Evolutionary conservation across 805 yeast genomes (phyloP).

Genomic region (Cephaloascus albidus): DNA sequence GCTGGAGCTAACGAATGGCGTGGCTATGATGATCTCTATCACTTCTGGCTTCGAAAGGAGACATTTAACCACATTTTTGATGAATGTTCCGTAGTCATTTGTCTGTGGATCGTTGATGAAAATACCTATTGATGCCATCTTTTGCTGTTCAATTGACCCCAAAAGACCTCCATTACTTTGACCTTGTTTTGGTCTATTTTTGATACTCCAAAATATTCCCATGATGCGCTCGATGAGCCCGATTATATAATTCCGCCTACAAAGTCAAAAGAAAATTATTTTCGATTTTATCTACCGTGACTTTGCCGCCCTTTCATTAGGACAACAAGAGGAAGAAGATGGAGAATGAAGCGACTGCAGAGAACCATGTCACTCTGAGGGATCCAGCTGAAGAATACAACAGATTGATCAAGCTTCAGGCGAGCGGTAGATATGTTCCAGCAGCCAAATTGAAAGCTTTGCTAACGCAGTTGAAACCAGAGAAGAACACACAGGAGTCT

Average conservation of each 20-base stretch:
- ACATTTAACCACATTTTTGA: neutral
- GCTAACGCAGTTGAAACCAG: slow-evolving; percentile 12
- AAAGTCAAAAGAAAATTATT: too few species aligned
- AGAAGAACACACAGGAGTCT: slow-evolving; percentile 14
- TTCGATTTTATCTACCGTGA: too few species aligned
- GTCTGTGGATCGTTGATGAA: neutral
- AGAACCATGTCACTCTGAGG: too few species aligned
- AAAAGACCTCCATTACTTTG: too few species aligned
- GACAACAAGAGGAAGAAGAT: too few species aligned
- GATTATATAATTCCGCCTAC: too few species aligned
- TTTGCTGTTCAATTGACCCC: too few species aligned
- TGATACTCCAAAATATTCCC: too few species aligned
- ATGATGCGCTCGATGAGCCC: too few species aligned
- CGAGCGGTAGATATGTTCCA: slow-evolving; percentile 44
- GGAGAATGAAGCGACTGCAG: too few species aligned
- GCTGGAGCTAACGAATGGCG: neutral
- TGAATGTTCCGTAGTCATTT: neutral
- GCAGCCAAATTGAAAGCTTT: slow-evolving; percentile 41
- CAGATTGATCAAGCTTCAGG: slow-evolving; percentile 23
- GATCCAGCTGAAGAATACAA: slow-evolving; percentile 17
- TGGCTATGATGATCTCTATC: neutral
- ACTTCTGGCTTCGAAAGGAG: neutral
- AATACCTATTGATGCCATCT: neutral
- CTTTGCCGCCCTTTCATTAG: too few species aligned
- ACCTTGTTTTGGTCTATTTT: too few species aligned